Evolutionary conservation across 371 early-diverging fungal genomes (phyloP).

Genomic region (Mortierella sp.): DNA sequence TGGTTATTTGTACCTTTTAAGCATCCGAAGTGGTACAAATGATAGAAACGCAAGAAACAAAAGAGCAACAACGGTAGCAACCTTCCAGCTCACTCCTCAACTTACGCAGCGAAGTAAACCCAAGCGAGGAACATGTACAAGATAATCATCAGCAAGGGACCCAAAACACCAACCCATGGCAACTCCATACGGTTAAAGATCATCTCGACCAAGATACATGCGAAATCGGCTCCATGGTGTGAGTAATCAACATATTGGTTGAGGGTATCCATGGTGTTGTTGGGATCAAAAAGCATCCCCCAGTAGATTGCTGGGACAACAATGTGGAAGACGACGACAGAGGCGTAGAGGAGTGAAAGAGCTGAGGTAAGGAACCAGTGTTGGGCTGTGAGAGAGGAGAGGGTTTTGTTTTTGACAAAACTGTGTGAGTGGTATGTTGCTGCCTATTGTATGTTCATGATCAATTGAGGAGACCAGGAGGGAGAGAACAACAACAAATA

Average conservation of each 20-base stretch:
- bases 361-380: constrained; percentile 56
- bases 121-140: constrained; percentile 58
- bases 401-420: constrained; percentile 16
- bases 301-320: constrained; percentile 57
- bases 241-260: constrained; percentile 56
- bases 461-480: no score
- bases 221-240: constrained; percentile 46
- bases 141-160: constrained; percentile 48
- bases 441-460: constrained; percentile 16
- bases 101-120: constrained; percentile 58
- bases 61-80: neutral
- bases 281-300: constrained; percentile 55
- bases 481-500: neutral
- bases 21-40: constrained; percentile 3
- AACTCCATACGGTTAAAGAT: constrained; percentile 53
- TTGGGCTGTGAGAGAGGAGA: constrained; percentile 34
- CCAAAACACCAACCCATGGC: constrained; percentile 37
- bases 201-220: constrained; percentile 48
- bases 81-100: neutral
- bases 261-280: constrained; percentile 53
- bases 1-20: neutral
- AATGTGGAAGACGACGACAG: constrained; percentile 52
- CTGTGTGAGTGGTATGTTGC: constrained; percentile 46
- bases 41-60: neutral
- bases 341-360: constrained; percentile 42